Base-by-base conservation (phyloP, 2,329 filamentous ascomycete species). In the Diaporthe sp. region DNA sequence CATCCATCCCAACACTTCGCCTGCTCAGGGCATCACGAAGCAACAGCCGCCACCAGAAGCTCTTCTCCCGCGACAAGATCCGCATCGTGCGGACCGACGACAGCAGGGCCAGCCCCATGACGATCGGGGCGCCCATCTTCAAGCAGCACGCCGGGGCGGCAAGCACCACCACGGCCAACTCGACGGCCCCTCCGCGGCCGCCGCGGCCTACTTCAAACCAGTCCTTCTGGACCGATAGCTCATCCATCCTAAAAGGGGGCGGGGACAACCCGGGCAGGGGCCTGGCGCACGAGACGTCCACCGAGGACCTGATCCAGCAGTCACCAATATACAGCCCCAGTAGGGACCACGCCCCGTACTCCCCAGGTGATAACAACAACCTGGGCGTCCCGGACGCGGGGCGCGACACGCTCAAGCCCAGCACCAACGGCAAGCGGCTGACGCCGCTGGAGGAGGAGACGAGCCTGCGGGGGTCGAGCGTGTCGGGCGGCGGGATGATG, bases 1-100 rank as follows among this genome's bases (percentile, higher is more conserved):
- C 58, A 10, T 57, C 67, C 19, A 42, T 75, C 37, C 73, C 73
- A 19, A 71, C 73, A 28, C 67, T 75, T 2, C 73, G 67, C 46
- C 67, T 75, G 46, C 68, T 75, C 19, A 37, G 39, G 25, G 19
- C 73, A 2, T 37, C 73, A 0, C 44, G 28, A 0, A 25, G 51
- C 12, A 13, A n/a, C 28, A 49, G 12, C 28, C 44, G 46, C 37
- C 31, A 60, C 53, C 39, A 51, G 37, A 58, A 44, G 25, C 67
- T 49, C 67, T 51, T 61, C 53, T 57, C 73, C 25, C 67, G 49
- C 61, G 71, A 53, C 44, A 46, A 46, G 28, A 72, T 75, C 57
- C 67, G 46, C 57, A 28, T 62, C 57, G 42, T 71, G 34, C 57
- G 55, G 9, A 49, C 60, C 2, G 53, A 57, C 46, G 55, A 51